These are phyloP conservation scores for Sphagnum contortum DNA, from an alignment of 225 moss, liverwort and hornwort genomes.

Conservation along the genomic window DNA sequence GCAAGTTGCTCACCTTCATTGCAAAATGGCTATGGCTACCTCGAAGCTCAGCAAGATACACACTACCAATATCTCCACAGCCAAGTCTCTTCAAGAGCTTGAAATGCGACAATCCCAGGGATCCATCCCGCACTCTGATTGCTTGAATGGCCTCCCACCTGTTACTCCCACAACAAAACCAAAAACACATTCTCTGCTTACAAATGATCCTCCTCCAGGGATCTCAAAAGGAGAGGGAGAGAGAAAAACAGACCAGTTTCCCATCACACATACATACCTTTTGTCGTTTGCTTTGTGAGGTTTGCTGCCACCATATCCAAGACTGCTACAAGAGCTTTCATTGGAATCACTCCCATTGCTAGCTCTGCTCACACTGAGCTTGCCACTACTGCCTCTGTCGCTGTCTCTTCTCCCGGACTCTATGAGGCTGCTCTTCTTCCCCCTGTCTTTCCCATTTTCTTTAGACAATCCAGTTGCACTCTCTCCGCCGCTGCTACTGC, in stretches of 20 bases:
- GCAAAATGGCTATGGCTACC: too few species aligned
- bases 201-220: too few species aligned
- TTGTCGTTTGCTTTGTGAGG: too few species aligned
- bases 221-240: too few species aligned
- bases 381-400: constrained; percentile 17
- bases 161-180: background rate
- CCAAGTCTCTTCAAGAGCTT: constrained; percentile 19
- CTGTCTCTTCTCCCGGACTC: constrained; percentile 9
- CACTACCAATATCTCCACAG: constrained; percentile 92
- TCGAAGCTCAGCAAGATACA: constrained; percentile 1
- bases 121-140: constrained; percentile 67
- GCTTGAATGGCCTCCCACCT: constrained; percentile 91
- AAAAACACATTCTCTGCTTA: too few species aligned
- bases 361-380: constrained; percentile 50
- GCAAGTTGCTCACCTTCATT: too few species aligned
- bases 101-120: constrained; percentile 73
- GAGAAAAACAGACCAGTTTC: too few species aligned
- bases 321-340: too few species aligned
- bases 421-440: constrained; percentile 12
- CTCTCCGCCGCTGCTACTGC: background rate
- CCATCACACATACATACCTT: too few species aligned
- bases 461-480: constrained; percentile 6
- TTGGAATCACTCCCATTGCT: constrained; percentile 12
- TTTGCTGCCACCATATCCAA: too few species aligned
- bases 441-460: constrained; percentile 9